Evolutionary conservation across 1,284 basidiomycete genomes (phyloP).

Genomic region (Phlebopus sp.): DNA sequence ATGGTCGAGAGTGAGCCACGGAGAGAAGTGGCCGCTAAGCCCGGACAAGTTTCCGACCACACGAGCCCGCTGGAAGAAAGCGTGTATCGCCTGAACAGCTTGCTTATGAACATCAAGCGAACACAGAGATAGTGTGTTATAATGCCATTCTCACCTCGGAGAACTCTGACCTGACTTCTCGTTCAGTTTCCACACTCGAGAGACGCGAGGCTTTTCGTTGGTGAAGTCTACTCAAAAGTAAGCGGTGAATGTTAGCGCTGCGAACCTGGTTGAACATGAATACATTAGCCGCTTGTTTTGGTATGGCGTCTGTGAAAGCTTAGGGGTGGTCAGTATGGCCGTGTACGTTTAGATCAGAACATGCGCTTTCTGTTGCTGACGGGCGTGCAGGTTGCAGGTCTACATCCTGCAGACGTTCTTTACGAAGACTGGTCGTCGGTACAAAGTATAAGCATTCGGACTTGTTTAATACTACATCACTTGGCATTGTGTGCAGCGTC

Average conservation of each 20-base stretch:
- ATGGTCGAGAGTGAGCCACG: slow-evolving; percentile 96
- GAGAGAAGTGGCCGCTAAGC: slow-evolving; percentile 75
- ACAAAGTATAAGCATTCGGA: slow-evolving; percentile 62
- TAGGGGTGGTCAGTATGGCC: slow-evolving; percentile 80
- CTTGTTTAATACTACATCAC: slow-evolving; percentile 10
- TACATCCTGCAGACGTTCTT: slow-evolving; percentile 93
- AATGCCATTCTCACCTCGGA: neutral
- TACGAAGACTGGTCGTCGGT: slow-evolving; percentile 79
- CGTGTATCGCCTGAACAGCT: slow-evolving; percentile 83
- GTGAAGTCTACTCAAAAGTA: slow-evolving; percentile 80
- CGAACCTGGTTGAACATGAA: slow-evolving; percentile 24
- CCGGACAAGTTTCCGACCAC: slow-evolving; percentile 85
- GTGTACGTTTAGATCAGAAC: slow-evolving; percentile 47
- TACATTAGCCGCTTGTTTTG: slow-evolving; percentile 76
- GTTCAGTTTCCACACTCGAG: slow-evolving; percentile 74
- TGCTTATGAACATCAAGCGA: slow-evolving; percentile 84
- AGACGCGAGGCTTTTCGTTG: slow-evolving; percentile 77
- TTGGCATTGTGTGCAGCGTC: too few species aligned
- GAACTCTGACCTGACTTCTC: slow-evolving; percentile 12
- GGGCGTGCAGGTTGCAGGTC: slow-evolving; percentile 68
- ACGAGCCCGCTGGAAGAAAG: slow-evolving; percentile 91
- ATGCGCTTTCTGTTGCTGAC: slow-evolving; percentile 1
- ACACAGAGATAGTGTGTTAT: slow-evolving; percentile 85
- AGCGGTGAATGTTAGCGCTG: slow-evolving; percentile 23
- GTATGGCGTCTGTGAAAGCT: slow-evolving; percentile 80